Conservation (phyloP, 805 yeast genomes). For the Wickerhamiella alocasiicola region DNA sequence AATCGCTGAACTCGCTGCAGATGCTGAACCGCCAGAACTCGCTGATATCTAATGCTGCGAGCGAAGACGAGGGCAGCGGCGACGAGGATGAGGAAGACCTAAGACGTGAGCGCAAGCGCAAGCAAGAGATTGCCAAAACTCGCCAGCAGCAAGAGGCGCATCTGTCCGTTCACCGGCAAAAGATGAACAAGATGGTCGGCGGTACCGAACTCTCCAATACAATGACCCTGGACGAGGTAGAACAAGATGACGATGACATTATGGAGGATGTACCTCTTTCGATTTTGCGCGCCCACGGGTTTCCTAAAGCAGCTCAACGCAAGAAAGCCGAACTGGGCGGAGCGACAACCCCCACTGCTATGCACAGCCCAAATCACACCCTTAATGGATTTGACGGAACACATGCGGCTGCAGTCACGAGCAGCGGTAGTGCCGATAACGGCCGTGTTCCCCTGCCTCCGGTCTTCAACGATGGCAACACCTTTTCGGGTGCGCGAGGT, state of each 20-base stretch:
- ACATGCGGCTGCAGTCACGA: slow-evolving; percentile 1
- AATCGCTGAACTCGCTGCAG: slow-evolving; percentile 15
- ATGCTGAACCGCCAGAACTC: slow-evolving; percentile 16
- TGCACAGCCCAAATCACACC: neutral
- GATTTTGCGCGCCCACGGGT: slow-evolving; percentile 30
- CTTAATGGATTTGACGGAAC: neutral
- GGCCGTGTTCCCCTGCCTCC: slow-evolving; percentile 19
- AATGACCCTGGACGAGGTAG: slow-evolving; percentile 14
- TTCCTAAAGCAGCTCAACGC: slow-evolving; percentile 20
- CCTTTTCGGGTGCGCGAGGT: slow-evolving; percentile 23
- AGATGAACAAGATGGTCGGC: slow-evolving; percentile 31
- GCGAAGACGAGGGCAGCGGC: slow-evolving; percentile 29
- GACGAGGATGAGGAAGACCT: slow-evolving; percentile 32
- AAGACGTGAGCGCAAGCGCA: slow-evolving; percentile 20
- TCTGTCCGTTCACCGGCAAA: slow-evolving; percentile 31
- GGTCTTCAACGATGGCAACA: slow-evolving; percentile 17
- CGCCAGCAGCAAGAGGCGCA: slow-evolving; percentile 31
- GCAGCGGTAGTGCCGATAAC: neutral
- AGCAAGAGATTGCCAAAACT: slow-evolving; percentile 17
- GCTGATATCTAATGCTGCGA: slow-evolving; percentile 10
- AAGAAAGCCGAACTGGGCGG: slow-evolving; percentile 3
- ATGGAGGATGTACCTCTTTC: slow-evolving; percentile 32
- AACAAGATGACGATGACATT: slow-evolving; percentile 27
- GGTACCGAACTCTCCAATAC: slow-evolving; percentile 12
- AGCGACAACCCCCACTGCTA: slow-evolving; percentile 3